Evolutionary conservation across 805 yeast species (phyloP), one percentile per base, ranked within the genome.

Genomic region (Debaryomyces maramus): DNA sequence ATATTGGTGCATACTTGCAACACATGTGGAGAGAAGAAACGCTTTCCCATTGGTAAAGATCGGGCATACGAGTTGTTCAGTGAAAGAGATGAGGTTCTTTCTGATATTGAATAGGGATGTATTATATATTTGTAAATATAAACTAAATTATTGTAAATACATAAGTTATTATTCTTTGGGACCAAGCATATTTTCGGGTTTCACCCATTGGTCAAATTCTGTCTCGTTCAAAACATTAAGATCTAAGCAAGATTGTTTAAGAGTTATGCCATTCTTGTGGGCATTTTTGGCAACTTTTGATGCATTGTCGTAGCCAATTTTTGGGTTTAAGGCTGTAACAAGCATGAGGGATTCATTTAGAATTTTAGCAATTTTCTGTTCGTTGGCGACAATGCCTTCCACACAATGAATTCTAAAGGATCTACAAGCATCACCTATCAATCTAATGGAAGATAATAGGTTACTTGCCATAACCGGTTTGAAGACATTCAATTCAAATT

Each of bases 41-140:
- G 85, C 38, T 87, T 72, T 47, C 88, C 89, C 0, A 67, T 81
- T 3, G 93, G 93, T 0, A 60, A 60, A 27, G 52, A 83, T 47
- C 64, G 75, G 28, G 65, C 67, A 19, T 81, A 78, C 53, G 52
- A 48, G 17, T 54, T 77, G 6, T 81, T 77, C 50, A 60, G 68
- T 38, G 82, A 77, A 27, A 56, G 58, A 35, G 59, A 51, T 6
- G 68, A 52, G 36, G 59, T 52, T 5, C 10, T n/a, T 16, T 21
- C 10, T 6, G 23, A 39, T 14, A 19, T 16, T 13, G 34, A 34
- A 26, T 34, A 26, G 9, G 6, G 14, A 8, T 27, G 13, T n/a
- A 15, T 27, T 24, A 26, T 35, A 27, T 27, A 27, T 35, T 35
- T 27, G 29, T 32, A 26, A 21, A 32, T 32, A 32, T 32, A 32